A percentile compares a stretch with the other conserved stretches of the same genome.
phyloP scores from a whole-genome alignment of 208 protist genomes.

The Trypanosoma vivax region DNA sequence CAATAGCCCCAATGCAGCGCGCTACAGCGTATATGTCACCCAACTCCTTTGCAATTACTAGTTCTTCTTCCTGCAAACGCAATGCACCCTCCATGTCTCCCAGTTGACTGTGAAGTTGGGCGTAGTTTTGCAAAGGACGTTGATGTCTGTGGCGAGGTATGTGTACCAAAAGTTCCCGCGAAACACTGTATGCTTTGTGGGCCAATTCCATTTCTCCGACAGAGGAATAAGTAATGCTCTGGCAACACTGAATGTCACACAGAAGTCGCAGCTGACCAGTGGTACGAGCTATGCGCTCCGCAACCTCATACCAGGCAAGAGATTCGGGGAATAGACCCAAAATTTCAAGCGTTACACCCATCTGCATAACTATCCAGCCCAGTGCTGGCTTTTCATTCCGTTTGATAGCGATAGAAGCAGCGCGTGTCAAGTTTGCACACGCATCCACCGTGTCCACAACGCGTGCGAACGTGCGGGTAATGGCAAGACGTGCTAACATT shows the following conservation, averaged over 20 bases:
- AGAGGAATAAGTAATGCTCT: constrained; percentile 38
- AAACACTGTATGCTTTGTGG: constrained; percentile 16
- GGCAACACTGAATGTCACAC: constrained; percentile 42
- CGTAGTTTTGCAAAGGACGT: constrained; percentile 45
- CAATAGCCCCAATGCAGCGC: constrained; percentile 45
- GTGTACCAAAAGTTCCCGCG: constrained; percentile 17
- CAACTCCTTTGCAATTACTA: constrained; percentile 29
- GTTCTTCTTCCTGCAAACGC: constrained; percentile 30
- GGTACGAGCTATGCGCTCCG: constrained; percentile 19
- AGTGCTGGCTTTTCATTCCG: constrained; percentile 26
- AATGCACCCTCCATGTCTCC: constrained; percentile 44
- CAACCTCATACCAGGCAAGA: constrained; percentile 33
- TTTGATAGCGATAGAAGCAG: constrained; percentile 27
- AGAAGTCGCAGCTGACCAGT: constrained; percentile 34
- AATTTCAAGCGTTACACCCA: constrained; percentile 53
- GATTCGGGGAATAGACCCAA: constrained; percentile 33
- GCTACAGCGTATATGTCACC: constrained; percentile 23
- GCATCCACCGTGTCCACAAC: constrained; percentile 44
- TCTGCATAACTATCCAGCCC: constrained; percentile 45
- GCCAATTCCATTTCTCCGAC: constrained; percentile 26
- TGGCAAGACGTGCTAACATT: constrained; percentile 39
- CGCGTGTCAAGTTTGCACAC: constrained; percentile 25
- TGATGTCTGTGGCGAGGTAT: constrained; percentile 29
- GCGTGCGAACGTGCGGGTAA: constrained; percentile 39
- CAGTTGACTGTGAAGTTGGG: constrained; percentile 42